Percentiles rank a stretch among this genome's conserved stretches.
Evolutionary conservation across 2,329 filamentous ascomycete genomes (phyloP).

Genomic region (Lojkania enalia): DNA sequence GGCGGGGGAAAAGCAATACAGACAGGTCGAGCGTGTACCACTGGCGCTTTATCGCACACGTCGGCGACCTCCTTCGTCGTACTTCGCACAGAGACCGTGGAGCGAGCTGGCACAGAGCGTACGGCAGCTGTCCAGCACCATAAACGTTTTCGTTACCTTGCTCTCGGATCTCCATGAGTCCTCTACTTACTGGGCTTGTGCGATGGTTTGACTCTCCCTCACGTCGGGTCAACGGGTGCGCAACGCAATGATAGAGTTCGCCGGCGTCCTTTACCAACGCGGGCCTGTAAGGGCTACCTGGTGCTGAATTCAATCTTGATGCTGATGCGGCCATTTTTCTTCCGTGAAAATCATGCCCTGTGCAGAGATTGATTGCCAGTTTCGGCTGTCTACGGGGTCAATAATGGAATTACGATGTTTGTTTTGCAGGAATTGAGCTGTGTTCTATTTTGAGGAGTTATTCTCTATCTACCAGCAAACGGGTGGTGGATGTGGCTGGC

Average conservation of each 20-base stretch:
- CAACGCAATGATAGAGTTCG: constrained; percentile 17
- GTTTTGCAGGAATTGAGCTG: not conserved
- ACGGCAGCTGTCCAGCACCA: constrained; percentile 18
- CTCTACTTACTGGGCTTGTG: constrained; percentile 7
- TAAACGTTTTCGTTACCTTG: constrained; percentile 34
- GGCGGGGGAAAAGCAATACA: constrained; percentile 7
- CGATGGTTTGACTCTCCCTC: constrained; percentile 3
- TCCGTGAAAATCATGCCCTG: too few relatives aligned
- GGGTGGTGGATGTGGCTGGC: constrained; percentile 12
- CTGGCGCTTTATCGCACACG: constrained; percentile 15
- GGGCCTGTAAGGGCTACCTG: constrained; percentile 24
- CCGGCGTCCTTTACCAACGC: constrained; percentile 2
- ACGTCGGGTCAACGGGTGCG: constrained; percentile 14
- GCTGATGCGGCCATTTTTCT: constrained; percentile 16
- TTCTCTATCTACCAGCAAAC: too few relatives aligned
- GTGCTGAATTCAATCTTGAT: constrained; percentile 13
- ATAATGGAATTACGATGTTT: not conserved
- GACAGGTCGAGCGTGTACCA: constrained; percentile 4
- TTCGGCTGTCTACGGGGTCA: too few relatives aligned
- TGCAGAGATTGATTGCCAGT: too few relatives aligned
- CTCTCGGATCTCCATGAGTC: constrained; percentile 17
- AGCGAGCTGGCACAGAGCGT: constrained; percentile 5
- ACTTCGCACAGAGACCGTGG: constrained; percentile 17
- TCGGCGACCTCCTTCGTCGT: constrained; percentile 33
- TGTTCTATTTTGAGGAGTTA: constrained; percentile 13